Percentiles rank a stretch among this genome's conserved stretches.
Evolutionary conservation across 2,329 filamentous ascomycete species (phyloP).

Genomic region (Aspergillus novofumigatus): DNA sequence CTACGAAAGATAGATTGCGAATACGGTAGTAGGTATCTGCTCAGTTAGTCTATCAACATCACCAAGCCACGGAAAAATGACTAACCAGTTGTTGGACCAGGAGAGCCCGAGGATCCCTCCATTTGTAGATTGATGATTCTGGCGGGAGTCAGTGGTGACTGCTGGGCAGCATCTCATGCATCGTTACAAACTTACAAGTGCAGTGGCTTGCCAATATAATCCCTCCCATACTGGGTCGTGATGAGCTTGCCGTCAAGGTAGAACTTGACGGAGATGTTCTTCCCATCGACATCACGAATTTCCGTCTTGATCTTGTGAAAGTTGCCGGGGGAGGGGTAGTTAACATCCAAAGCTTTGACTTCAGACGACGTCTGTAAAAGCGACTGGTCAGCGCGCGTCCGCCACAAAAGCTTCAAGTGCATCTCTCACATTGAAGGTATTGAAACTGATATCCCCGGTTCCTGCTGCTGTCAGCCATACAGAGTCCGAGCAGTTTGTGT

Average conservation of each 20-base stretch:
- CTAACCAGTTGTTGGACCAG: conserved; percentile 10
- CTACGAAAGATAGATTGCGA: conserved; percentile 7
- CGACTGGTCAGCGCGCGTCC: background rate
- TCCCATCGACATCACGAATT: conserved; percentile 49
- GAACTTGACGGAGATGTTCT: conserved; percentile 51
- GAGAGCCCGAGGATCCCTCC: conserved; percentile 18
- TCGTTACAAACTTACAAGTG: conserved; percentile 13
- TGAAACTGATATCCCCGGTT: conserved; percentile 31
- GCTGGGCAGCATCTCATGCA: too few species aligned
- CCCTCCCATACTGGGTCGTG: conserved; percentile 49
- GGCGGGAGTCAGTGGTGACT: background rate
- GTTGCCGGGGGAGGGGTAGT: conserved; percentile 43
- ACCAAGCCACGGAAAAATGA: background rate
- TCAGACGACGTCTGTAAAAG: conserved; percentile 36
- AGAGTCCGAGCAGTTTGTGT: background rate
- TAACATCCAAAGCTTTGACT: conserved; percentile 46
- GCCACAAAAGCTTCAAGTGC: background rate
- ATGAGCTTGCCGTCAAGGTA: conserved; percentile 50
- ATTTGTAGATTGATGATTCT: conserved; percentile 24
- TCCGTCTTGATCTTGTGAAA: conserved; percentile 52
- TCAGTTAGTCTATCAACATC: background rate
- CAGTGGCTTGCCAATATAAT: conserved; percentile 47
- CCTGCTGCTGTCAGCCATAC: background rate
- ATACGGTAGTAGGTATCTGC: conserved; percentile 10
- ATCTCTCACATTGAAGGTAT: conserved; percentile 18